Conservation (phyloP, 2,329 filamentous ascomycete species). For the Waltergamsia citrina region DNA sequence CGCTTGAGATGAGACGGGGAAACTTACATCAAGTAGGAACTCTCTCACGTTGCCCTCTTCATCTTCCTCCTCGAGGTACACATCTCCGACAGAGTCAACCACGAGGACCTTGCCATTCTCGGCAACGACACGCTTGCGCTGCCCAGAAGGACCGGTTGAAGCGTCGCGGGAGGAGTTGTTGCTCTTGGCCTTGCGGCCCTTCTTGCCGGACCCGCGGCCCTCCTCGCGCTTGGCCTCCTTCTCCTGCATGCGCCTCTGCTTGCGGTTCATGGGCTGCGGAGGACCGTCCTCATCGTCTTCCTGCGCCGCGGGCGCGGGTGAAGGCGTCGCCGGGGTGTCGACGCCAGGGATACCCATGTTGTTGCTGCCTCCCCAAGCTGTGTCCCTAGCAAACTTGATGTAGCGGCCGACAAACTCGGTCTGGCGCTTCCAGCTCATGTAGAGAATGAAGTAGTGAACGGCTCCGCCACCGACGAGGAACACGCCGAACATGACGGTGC, state of each 20-base stretch:
- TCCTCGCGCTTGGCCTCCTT: constrained; percentile 68
- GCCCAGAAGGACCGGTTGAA: constrained; percentile 56
- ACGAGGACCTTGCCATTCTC: constrained; percentile 94
- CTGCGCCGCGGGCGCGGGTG: constrained; percentile 34
- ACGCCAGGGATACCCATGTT: constrained; percentile 53
- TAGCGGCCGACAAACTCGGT: constrained; percentile 86
- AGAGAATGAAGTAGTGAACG: constrained; percentile 77
- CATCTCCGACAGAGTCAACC: constrained; percentile 84
- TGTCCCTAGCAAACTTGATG: constrained; percentile 77
- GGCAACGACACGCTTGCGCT: constrained; percentile 79
- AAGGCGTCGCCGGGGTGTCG: constrained; percentile 32
- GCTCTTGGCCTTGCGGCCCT: constrained; percentile 24
- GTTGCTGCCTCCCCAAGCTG: constrained; percentile 77
- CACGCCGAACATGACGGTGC: constrained; percentile 71
- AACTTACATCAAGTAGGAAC: constrained; percentile 77
- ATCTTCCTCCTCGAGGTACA: constrained; percentile 87
- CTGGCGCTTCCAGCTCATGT: constrained; percentile 83
- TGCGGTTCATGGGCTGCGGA: constrained; percentile 63
- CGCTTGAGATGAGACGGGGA: background rate
- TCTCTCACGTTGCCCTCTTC: constrained; percentile 78
- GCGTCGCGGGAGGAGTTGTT: constrained; percentile 27
- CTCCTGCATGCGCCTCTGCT: constrained; percentile 82
- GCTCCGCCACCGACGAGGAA: constrained; percentile 77
- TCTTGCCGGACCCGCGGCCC: constrained; percentile 42
- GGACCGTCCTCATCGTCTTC: constrained; percentile 40